Base-by-base conservation (phyloP, 768 basidiomycete species). In the Crucibulum laeve region DNA sequence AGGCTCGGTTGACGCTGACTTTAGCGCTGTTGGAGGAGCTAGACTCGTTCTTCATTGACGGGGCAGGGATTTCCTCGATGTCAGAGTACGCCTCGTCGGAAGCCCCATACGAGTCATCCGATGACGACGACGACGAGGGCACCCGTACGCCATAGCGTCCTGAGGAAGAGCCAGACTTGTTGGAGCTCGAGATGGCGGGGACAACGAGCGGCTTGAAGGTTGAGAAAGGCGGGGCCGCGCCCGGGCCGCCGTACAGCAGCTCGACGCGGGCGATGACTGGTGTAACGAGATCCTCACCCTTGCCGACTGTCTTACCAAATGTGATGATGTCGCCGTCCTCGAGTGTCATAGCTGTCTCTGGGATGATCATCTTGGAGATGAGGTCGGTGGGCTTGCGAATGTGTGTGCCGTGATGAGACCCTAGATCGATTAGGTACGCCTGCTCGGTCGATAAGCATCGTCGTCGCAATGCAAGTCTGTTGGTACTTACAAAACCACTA, bases 381-480 rank as follows among this genome's bases (percentile, higher is more conserved):
- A 62, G 47, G 38, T 85, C 82, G 24, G 70, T 74, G 26, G 67
- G 60, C 50, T 75, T 77, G 47, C 73, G 68, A 42, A 90, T 57
- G 50, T 85, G 77, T 0, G 87, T 90, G 2, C 87, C 87, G 57
- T 91, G 87, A 51, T 87, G 87, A 1, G 86, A 88, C 43, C 71
- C 64, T 14, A 82, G 67, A 67, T 90, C 87, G 49, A 78, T 75
- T 57, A 89, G 61, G 54, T 81, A 84, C 8, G 76, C 80, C 87
- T 88, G 58, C n/a, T 37, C 39, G 51, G 48, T 43, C 38, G 42
- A 30, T 52, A 44, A 53, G 35, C 45, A 25, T 52, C 25, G 25
- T 37, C 46, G 53, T 53, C 43, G 28, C 21, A 38, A 25, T 17
- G 23, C 35, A 41, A n/a, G n/a, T n/a, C n/a, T n/a, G n/a, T n/a